Base-by-base conservation (phyloP, 2,329 filamentous ascomycete species). In the Cordyceps cateniannulata region DNA sequence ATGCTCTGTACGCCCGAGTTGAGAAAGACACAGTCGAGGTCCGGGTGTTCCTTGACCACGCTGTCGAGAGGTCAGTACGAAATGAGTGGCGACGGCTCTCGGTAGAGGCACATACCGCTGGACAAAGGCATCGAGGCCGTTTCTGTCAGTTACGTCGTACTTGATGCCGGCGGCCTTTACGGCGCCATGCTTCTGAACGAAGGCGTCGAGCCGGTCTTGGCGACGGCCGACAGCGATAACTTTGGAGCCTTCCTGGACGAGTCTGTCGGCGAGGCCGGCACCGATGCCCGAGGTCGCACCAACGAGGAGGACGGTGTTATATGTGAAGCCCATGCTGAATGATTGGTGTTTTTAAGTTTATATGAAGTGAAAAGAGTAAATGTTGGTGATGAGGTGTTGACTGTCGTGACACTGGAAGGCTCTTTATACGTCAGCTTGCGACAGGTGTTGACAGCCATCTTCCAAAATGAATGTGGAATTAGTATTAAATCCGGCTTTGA, bases 1-100 rank as follows among this genome's bases (percentile, higher is more conserved):
- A 65, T 66, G 22, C 71, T 72, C 68, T 87, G 83, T 42, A 81
- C 72, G 29, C 82, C 83, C 0, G 83, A 78, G 68, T 86, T 86
- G 59, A 86, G 72, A 60, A 86, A 69, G 32, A 86, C 68, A 63
- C 76, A 79, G 69, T 85, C 82, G 29, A 86, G 76, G 29, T 77
- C 71, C 0, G 82, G 80, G 66, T 82, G 75, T 1, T 59, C 57
- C 14, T 63, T 42, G 24, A 63, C 51, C 12, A 65, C 59, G 9
- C 62, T 63, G 38, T 2, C n/a, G 2, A 24, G 18, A 18, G 10
- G 2, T 48, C 7, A 47, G 27, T 6, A 51, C 7, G 45, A 44
- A 20, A 62, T 59, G 38, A 5, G 3, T 60, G 57, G 27, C 16
- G 20, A 24, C 7, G 42, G 38, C 18, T 49, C 2, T 9, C 10